Evolutionary conservation across 495 filamentous ascomycete species (phyloP).

Genomic region (Penicillium herquei): DNA sequence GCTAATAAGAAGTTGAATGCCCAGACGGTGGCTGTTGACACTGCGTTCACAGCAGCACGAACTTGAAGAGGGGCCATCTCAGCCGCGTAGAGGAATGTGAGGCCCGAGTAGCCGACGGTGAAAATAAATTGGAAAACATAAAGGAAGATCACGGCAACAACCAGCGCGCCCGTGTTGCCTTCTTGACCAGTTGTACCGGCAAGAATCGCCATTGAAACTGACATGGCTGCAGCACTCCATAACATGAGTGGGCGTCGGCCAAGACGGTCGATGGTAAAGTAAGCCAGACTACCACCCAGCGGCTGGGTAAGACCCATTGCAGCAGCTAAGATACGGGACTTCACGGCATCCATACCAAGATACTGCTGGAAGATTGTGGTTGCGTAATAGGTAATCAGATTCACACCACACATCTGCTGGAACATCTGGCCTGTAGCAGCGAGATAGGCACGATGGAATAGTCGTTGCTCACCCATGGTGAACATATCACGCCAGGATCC

Average conservation of each 20-base stretch:
- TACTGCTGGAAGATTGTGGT: constrained; percentile 44
- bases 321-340: constrained; percentile 79
- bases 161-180: constrained; percentile 1
- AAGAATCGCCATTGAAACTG: constrained; percentile 58
- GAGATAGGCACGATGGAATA: constrained; percentile 35
- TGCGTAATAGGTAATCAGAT: constrained; percentile 25
- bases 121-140: constrained; percentile 41
- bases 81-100: constrained; percentile 62
- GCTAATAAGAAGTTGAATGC: constrained; percentile 47
- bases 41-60: constrained; percentile 63
- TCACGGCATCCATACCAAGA: constrained; percentile 63
- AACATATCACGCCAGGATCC: constrained; percentile 33
- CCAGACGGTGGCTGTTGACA: constrained; percentile 62
- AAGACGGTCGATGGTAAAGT: constrained; percentile 74
- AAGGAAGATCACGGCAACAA: constrained; percentile 2
- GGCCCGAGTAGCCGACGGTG: constrained; percentile 57
- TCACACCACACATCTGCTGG: constrained; percentile 29
- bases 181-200: constrained; percentile 41
- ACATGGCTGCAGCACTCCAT: constrained; percentile 51
- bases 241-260: constrained; percentile 70
- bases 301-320: constrained; percentile 75
- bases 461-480: constrained; percentile 32
- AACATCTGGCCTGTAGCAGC: constrained; percentile 34
- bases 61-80: constrained; percentile 67
- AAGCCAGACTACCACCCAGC: constrained; percentile 69